A percentile compares a stretch with the other conserved stretches of the same genome.
These are phyloP conservation scores for Annulohypoxylon maeteangense DNA, from an alignment of 495 filamentous ascomycete species.

Conservation along the genomic window DNA sequence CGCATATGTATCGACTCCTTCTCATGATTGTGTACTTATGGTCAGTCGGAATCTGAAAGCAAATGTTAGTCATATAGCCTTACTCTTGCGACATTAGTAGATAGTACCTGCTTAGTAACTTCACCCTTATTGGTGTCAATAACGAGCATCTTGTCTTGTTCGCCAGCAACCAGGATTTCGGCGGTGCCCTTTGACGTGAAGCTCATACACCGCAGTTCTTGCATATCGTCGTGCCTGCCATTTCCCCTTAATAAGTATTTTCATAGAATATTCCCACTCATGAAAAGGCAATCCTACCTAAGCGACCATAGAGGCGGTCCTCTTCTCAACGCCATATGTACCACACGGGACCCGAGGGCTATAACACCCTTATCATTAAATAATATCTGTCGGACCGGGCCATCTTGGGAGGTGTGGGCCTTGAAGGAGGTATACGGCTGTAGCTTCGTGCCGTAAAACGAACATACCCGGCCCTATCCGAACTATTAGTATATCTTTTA, in stretches of 20 bases:
- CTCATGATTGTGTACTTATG: slow-evolving; percentile 91
- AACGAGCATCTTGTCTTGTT: slow-evolving; percentile 86
- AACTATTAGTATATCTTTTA: background rate
- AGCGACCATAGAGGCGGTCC: slow-evolving; percentile 89
- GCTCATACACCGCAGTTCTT: slow-evolving; percentile 89
- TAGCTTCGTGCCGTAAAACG: slow-evolving; percentile 84
- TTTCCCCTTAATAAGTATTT: slow-evolving; percentile 22
- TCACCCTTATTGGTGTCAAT: slow-evolving; percentile 89
- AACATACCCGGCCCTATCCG: slow-evolving; percentile 79
- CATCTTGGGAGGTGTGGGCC: slow-evolving; percentile 73
- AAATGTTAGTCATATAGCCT: slow-evolving; percentile 28
- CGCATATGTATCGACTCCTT: slow-evolving; percentile 87
- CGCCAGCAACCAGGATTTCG: slow-evolving; percentile 87
- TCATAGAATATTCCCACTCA: background rate
- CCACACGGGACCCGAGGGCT: slow-evolving; percentile 75
- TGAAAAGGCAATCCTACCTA: slow-evolving; percentile 54
- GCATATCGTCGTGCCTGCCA: slow-evolving; percentile 75
- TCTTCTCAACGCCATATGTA: slow-evolving; percentile 85
- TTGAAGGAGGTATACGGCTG: slow-evolving; percentile 77
- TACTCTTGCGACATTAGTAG: background rate
- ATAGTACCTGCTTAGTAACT: slow-evolving; percentile 72
- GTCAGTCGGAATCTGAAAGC: slow-evolving; percentile 70
- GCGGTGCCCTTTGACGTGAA: slow-evolving; percentile 84
- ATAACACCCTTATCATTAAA: slow-evolving; percentile 89
- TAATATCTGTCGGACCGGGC: slow-evolving; percentile 79